phyloP scores from a whole-genome alignment of 257 asterid species.

The Solanum virginianum region DNA sequence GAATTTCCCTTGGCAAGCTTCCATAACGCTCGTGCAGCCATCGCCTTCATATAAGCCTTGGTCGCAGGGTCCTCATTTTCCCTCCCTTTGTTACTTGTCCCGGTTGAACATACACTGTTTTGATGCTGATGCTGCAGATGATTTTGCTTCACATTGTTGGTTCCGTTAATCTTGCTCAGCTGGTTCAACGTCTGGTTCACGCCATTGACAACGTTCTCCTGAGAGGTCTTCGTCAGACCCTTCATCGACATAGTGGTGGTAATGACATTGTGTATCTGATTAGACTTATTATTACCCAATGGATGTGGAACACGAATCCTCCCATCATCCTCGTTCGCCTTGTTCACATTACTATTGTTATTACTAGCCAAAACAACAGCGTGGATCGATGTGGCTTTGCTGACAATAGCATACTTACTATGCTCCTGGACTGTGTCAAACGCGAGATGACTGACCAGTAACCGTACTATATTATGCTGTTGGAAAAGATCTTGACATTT shows the following conservation, averaged over 20 bases:
- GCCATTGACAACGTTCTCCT: not conserved
- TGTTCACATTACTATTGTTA: not conserved
- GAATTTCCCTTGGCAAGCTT: constrained; percentile 9
- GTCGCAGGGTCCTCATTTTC: constrained; percentile 14
- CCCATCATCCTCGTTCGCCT: constrained; percentile 2
- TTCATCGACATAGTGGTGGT: constrained; percentile 9
- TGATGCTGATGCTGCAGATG: not conserved
- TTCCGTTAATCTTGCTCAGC: not conserved
- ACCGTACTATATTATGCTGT: constrained; percentile 43
- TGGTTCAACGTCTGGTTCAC: not conserved
- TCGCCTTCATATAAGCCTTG: constrained; percentile 14
- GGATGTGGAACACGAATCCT: constrained; percentile 1
- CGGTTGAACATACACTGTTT: not conserved
- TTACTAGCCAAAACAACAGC: constrained; percentile 50
- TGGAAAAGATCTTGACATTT: constrained; percentile 57
- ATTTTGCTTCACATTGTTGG: not conserved
- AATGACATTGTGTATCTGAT: constrained; percentile 9
- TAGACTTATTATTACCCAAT: not conserved
- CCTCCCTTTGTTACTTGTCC: constrained; percentile 2
- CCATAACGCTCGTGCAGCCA: constrained; percentile 19
- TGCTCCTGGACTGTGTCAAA: constrained; percentile 68
- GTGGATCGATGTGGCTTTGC: constrained; percentile 62
- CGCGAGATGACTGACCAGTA: constrained; percentile 52
- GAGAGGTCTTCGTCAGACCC: not conserved
- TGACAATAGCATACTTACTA: constrained; percentile 46